phyloP scores from a whole-genome alignment of 371 early-diverging fungal species.

The Blastocladiella emersonii region DNA sequence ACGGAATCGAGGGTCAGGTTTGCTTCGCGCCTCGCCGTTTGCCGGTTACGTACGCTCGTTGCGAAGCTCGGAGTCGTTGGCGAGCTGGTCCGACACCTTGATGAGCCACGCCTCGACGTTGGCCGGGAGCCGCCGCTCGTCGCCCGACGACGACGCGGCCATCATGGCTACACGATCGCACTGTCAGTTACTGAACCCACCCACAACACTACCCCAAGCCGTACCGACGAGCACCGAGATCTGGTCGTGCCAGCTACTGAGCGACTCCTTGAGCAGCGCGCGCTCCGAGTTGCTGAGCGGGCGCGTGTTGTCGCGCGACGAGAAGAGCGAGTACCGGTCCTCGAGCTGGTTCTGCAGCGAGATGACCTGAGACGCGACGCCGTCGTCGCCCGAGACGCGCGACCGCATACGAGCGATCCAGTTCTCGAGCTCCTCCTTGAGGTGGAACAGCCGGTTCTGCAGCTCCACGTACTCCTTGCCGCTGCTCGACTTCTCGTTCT shows the following conservation, averaged over 20 bases:
- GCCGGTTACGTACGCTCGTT: slow-evolving; percentile 19
- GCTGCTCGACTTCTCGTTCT: slow-evolving; percentile 27
- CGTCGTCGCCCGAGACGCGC: slow-evolving; percentile 33
- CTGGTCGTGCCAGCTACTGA: slow-evolving; percentile 26
- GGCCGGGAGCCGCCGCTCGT: slow-evolving; percentile 30
- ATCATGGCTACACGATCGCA: neutral
- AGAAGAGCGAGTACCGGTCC: slow-evolving; percentile 15
- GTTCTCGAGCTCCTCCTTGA: slow-evolving; percentile 23
- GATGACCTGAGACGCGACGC: slow-evolving; percentile 27
- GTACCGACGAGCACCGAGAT: slow-evolving; percentile 21
- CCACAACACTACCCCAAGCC: too few species aligned
- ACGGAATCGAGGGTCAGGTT: neutral
- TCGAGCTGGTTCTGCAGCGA: slow-evolving; percentile 36
- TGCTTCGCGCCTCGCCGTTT: too few species aligned
- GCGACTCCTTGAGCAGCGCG: slow-evolving; percentile 18
- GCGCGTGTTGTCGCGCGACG: slow-evolving; percentile 11
- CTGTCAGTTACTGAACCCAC: too few species aligned
- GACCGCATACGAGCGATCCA: slow-evolving; percentile 28
- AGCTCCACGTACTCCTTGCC: slow-evolving; percentile 25
- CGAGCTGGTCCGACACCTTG: slow-evolving; percentile 29
- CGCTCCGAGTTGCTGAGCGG: slow-evolving; percentile 24
- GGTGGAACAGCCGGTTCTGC: slow-evolving; percentile 15
- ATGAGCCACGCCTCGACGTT: slow-evolving; percentile 29
- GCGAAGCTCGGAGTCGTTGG: slow-evolving; percentile 30
- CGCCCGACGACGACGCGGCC: slow-evolving; percentile 4